Evolutionary conservation across 1,284 basidiomycete species (phyloP), one percentile per base, ranked within the genome.

Genomic region (Tilletiaria anomala): DNA sequence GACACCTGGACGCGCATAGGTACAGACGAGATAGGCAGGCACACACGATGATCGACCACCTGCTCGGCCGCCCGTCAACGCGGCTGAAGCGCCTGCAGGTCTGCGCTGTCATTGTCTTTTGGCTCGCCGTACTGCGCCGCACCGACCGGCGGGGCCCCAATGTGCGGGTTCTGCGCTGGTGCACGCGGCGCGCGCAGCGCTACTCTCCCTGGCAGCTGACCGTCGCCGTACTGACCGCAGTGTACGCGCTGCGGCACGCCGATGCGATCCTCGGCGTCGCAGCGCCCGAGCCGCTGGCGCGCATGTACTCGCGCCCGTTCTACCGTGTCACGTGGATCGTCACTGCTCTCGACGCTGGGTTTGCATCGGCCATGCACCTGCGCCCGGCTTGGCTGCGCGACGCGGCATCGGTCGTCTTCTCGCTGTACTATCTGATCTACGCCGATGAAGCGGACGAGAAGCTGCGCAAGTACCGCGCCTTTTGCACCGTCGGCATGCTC

Each of bases 181-280:
- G 19, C 32, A 33, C 23, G 34, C 17, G 29, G 6, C 20, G 14
- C n/a, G 15, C 14, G 4, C 35, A 21, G 23, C 21, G 78, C 19
- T 93, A 86, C 70, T 83, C 87, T 1, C 91, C 91, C 16, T 97
- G 88, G 80, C 89, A 97, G 65, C 75, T 96, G 53, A 76, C 94
- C 40, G 75, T 87, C 44, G 82, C 78, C 51, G 83, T 83, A 2
- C 70, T 93, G 44, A 91, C 88, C 1, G 68, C 77, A 21, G 72
- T 91, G 8, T 97, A 94, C 67, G 80, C 84, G 16, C 67, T 85
- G 36, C 74, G 83, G 12, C 83, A 96, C 67, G 70, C 88, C 14
- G 88, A 94, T 68, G 83, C 81, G 67, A 73, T 96, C 6, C 69
- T 91, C 14, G 86, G 86, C 5, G 72, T 93, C 19, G 78, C 76